phyloP scores from a whole-genome alignment of 768 basidiomycete species.

The Pleurotus giganteus region DNA sequence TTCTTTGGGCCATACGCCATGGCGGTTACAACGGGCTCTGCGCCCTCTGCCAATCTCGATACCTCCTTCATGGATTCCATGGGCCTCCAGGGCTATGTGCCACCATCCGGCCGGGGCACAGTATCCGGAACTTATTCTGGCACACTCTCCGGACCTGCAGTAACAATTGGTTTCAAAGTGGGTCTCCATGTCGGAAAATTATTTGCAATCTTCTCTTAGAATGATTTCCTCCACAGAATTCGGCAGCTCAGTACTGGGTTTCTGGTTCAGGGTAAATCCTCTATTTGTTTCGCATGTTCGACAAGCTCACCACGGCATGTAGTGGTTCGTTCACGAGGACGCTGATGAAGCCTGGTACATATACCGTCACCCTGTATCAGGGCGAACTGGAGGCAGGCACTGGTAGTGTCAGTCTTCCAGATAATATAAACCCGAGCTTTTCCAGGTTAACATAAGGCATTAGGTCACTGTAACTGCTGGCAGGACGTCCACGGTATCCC shows the following conservation, averaged over 20 bases:
- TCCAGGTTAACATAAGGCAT: not conserved
- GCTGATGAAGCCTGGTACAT: slow-evolving; percentile 48
- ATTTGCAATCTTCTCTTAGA: not conserved
- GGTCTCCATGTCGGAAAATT: not conserved
- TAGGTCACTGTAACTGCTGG: slow-evolving; percentile 35
- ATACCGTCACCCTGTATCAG: slow-evolving; percentile 43
- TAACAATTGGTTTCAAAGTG: slow-evolving; percentile 43
- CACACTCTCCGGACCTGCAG: slow-evolving; percentile 34
- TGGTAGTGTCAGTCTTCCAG: slow-evolving; percentile 27
- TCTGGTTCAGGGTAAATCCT: slow-evolving; percentile 34
- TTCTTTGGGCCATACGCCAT: slow-evolving; percentile 51
- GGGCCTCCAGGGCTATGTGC: slow-evolving; percentile 41
- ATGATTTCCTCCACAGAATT: slow-evolving; percentile 26
- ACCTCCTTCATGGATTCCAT: slow-evolving; percentile 42
- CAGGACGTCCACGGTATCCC: slow-evolving; percentile 29
- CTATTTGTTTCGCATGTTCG: not conserved
- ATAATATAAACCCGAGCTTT: not conserved
- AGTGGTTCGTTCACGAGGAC: slow-evolving; percentile 42
- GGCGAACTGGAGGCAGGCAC: slow-evolving; percentile 45
- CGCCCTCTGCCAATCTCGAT: slow-evolving; percentile 40
- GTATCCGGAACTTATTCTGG: slow-evolving; percentile 43
- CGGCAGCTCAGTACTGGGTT: slow-evolving; percentile 47
- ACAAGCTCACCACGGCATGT: slow-evolving; percentile 2
- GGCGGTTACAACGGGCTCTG: slow-evolving; percentile 38
- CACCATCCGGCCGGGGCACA: slow-evolving; percentile 42